Conservation (phyloP, 768 basidiomycete genomes). For the Tricholoma flavovirens region DNA sequence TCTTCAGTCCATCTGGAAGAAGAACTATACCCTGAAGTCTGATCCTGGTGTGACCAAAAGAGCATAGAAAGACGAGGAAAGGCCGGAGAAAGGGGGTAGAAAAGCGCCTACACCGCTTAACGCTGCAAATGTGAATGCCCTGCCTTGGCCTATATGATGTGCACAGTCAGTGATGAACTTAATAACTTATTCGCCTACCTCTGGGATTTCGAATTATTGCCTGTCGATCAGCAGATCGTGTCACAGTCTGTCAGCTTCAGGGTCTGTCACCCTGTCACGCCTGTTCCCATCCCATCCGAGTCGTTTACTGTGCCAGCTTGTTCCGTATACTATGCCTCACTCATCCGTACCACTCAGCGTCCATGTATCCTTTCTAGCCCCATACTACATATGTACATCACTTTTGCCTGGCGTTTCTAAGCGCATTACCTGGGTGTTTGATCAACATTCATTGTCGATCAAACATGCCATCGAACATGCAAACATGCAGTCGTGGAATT, state of each 20-base stretch:
- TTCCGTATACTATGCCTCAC: too few relatives aligned
- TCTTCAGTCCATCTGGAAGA: conserved; percentile 15
- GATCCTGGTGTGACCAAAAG: conserved; percentile 12
- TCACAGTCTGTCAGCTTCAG: neutral
- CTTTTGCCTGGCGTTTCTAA: too few relatives aligned
- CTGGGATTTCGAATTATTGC: neutral
- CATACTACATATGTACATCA: too few relatives aligned
- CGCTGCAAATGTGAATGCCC: neutral
- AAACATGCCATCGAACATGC: neutral
- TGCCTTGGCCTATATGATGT: neutral
- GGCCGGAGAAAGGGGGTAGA: neutral
- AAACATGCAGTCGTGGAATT: too few relatives aligned
- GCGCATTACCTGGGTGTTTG: too few relatives aligned
- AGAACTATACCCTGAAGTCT: conserved; percentile 5
- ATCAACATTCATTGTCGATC: neutral
- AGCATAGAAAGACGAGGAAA: conserved; percentile 7
- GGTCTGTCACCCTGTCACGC: neutral
- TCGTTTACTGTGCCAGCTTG: too few relatives aligned
- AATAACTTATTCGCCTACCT: neutral
- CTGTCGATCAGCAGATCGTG: neutral
- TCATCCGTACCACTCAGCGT: too few relatives aligned
- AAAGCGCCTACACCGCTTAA: neutral
- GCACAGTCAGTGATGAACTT: too few relatives aligned
- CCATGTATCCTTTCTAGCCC: too few relatives aligned
- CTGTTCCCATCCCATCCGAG: neutral